Evolutionary conservation across 2,329 filamentous ascomycete species (phyloP).

Genomic region (Alternaria novae-zelandiae): DNA sequence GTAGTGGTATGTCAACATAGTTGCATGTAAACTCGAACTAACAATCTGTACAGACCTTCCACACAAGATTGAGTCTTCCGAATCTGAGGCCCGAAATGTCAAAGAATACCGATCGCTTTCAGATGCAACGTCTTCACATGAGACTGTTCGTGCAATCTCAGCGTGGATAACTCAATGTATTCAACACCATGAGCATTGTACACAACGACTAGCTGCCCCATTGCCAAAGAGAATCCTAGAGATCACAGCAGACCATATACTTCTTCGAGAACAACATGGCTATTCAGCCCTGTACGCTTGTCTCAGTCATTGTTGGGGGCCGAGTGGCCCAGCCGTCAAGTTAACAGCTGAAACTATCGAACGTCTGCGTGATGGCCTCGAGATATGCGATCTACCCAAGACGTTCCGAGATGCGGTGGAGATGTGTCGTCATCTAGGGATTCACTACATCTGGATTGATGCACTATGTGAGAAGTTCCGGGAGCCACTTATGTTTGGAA

Average conservation of each 20-base stretch:
- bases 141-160: neutral
- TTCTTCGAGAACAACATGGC: neutral
- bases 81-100: rapidly evolving
- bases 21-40: too few relatives aligned
- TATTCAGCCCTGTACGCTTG: neutral
- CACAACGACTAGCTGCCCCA: rapidly evolving
- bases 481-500: rapidly evolving
- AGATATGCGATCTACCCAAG: neutral
- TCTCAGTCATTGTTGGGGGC: neutral
- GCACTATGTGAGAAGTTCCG: neutral
- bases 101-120: neutral
- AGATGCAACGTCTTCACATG: neutral
- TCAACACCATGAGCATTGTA: neutral
- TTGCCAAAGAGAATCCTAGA: neutral
- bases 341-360: neutral
- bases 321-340: neutral
- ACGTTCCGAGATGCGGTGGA: neutral
- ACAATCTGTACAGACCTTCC: too few relatives aligned
- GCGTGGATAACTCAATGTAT: neutral
- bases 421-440: neutral
- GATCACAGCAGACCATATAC: neutral
- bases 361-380: rapidly evolving
- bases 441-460: neutral
- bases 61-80: rapidly evolving
- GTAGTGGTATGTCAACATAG: too few relatives aligned